Base-by-base conservation (phyloP, 345 rosid species). In the Mangifera indica region DNA sequence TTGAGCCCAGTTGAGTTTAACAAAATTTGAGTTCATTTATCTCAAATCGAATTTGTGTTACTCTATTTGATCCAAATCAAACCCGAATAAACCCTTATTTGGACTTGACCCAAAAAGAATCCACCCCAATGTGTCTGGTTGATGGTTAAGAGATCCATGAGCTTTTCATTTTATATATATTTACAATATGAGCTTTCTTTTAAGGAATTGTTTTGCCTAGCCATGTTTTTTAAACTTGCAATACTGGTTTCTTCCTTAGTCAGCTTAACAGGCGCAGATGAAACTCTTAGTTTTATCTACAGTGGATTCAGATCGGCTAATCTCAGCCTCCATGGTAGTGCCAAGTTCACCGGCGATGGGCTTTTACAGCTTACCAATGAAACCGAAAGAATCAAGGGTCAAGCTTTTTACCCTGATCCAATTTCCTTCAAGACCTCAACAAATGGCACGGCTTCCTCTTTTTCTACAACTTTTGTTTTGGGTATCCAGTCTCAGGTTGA, bases 401-500 rank as follows among this genome's bases (percentile, higher is more conserved):
- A 85, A 56, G 88, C 87, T 61, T 91, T 91, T 60, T 82, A 81
- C 55, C 82, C 74, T 7, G 21, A 66, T 5, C 79, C 67, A 0
- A 15, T 80, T 6, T 3, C 10, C 11, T 70, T 91, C 85, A 86
- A 83, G 76, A 84, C 74, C 72, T 73, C 88, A 0, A 2, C 82
- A 24, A 66, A 71, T 58, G 69, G 72, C 62, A 29, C 70, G 4
- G 80, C 64, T 63, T 24, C 70, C 75, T 76, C 88, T 56, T 89
- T 89, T 81, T 81, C 91, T 3, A 17, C 90, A 63, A 76, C 86
- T 58, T 89, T 88, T 72, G 76, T 87, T 63, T 92, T 88, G 17
- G 88, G 80, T 1, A 90, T 92, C 26, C 61, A 71, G 8, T 67
- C 96, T 18, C 64, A 87, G n/a, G 61, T 54, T 44, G 10, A 59